Base-by-base conservation (phyloP, 2,329 filamentous ascomycete genomes). In the Ambrosiella xylebori region DNA sequence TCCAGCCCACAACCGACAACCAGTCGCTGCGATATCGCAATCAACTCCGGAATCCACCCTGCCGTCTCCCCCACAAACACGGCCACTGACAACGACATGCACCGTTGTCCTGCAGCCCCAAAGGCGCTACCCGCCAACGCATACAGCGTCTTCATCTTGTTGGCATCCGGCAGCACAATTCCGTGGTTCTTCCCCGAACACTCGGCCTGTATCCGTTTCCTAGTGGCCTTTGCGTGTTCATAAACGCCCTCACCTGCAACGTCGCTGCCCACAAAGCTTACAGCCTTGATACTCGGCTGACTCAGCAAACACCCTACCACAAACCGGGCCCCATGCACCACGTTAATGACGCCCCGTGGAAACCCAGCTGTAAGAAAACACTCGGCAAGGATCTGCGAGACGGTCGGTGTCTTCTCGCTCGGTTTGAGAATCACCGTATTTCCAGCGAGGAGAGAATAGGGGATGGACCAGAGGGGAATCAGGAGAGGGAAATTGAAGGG, bases 211-310 rank as follows among this genome's bases (percentile, higher is more conserved):
- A 84, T 75, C 64, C 82, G 81, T 70, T 85, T 85, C 63, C 81
- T 66, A 60, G 78, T 79, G 4, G 75, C 85, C 1, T 76, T 71
- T 2, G 82, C 76, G 0, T 85, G 84, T 64, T 85, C 84, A 77
- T 88, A 86, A 56, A 91, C 86, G 56, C 81, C 73, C 58, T 80
- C 78, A 1, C 84, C 87, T 0, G 85, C 88, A 1, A 74, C 74
- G 1, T 82, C 85, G 6, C 80, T 85, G 37, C 87, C 87, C 0
- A 87, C 91, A 63, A 93, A 93, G 1, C 82, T 82, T 53, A 91
- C 74, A 65, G 85, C 87, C 63, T 85, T 79, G 36, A 91, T 78
- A 51, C 78, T 77, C 59, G 80, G 74, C 67, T 90, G 86, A 27
- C 76, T 71, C 0, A 82, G 79, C 4, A 91, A 73, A 62, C 83